Evolutionary conservation across 495 filamentous ascomycete species (phyloP).

Genomic region (Xylaria castorea): DNA sequence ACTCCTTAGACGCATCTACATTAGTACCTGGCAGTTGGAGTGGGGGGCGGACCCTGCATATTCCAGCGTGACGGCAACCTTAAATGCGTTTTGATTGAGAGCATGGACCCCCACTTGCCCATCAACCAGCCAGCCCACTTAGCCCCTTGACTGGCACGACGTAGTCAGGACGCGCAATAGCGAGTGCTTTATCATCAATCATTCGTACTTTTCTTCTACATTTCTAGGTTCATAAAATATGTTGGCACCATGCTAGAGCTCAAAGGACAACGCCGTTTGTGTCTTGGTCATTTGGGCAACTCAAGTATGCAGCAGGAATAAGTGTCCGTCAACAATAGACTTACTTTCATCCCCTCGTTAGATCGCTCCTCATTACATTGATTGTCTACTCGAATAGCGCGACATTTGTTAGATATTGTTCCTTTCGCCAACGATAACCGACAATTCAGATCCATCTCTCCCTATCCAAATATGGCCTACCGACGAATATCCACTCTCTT

Average conservation of each 20-base stretch:
- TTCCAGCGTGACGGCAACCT: neutral
- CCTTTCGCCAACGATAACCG: neutral
- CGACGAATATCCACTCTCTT: constrained; percentile 55
- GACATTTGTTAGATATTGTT: neutral
- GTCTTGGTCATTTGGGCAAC: neutral
- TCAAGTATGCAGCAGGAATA: constrained; percentile 1
- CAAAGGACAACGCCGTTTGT: neutral
- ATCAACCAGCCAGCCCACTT: neutral
- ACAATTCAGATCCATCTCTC: neutral
- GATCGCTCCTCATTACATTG: neutral
- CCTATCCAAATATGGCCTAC: constrained; percentile 31
- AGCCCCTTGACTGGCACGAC: neutral
- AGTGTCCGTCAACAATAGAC: constrained; percentile 1
- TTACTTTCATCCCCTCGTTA: constrained; percentile 5
- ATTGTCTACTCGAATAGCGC: neutral
- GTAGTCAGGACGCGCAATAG: neutral
- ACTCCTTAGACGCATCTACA: too few relatives aligned
- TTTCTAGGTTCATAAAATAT: neutral
- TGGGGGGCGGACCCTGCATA: neutral
- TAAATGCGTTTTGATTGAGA: neutral
- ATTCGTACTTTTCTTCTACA: neutral
- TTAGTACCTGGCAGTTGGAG: neutral
- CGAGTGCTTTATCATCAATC: constrained; percentile 5
- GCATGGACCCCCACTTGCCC: constrained; percentile 17
- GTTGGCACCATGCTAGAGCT: constrained; percentile 1